A percentile compares a stretch with the other conserved stretches of the same genome.
Evolutionary conservation across 805 yeast species (phyloP).

Genomic region (Lachancea thermotolerans): DNA sequence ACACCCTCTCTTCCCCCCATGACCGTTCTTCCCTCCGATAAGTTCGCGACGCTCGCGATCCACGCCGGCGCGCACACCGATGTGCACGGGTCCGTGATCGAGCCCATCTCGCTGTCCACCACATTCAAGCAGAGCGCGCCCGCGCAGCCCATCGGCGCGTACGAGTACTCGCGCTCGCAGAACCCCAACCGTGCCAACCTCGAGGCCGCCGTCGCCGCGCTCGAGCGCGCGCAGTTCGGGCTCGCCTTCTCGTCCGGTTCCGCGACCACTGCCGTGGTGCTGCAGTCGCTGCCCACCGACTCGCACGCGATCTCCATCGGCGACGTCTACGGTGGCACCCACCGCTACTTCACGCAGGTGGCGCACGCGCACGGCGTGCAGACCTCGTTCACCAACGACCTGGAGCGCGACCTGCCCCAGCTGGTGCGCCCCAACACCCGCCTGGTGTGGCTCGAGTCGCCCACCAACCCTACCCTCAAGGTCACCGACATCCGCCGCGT

Average conservation of each 20-base stretch:
- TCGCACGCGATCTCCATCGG: conserved; percentile 73
- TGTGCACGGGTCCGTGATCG: conserved; percentile 78
- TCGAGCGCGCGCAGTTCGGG: conserved; percentile 70
- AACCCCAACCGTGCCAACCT: conserved; percentile 83
- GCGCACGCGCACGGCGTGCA: conserved; percentile 73
- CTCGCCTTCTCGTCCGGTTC: conserved; percentile 82
- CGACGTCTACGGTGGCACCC: conserved; percentile 90
- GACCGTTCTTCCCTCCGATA: conserved; percentile 26
- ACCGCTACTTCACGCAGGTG: conserved; percentile 81
- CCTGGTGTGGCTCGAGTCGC: conserved; percentile 83
- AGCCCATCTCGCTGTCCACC: conserved; percentile 75
- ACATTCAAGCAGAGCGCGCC: conserved; percentile 80
- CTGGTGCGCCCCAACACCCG: conserved; percentile 57
- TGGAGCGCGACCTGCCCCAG: conserved; percentile 50
- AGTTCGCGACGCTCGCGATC: conserved; percentile 74
- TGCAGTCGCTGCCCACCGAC: conserved; percentile 66
- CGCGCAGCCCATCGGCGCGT: conserved; percentile 66
- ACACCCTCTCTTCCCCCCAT: too few relatives aligned
- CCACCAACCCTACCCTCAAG: conserved; percentile 80
- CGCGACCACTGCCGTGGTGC: conserved; percentile 70
- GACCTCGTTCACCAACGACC: conserved; percentile 58
- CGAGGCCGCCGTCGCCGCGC: conserved; percentile 70
- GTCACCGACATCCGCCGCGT: conserved; percentile 69
- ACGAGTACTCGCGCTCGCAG: conserved; percentile 78
- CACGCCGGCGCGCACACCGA: conserved; percentile 78